Conservation (phyloP, 2,329 filamentous ascomycete species). For the Neonectria hederae region DNA sequence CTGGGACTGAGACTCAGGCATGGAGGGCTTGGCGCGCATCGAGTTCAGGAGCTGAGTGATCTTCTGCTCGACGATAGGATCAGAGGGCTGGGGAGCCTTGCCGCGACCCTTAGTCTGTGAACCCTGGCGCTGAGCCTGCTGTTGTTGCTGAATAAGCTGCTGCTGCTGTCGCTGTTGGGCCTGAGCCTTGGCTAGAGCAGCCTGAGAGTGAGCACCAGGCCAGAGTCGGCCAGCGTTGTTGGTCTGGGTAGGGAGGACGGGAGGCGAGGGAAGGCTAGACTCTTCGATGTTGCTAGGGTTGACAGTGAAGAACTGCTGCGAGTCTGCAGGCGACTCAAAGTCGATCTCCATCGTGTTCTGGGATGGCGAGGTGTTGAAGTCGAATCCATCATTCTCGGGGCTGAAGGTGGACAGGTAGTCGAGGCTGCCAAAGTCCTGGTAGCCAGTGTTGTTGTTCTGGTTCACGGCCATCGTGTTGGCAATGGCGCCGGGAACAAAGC, state of each 20-base stretch:
- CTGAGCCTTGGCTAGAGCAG: conserved; percentile 78
- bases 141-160: conserved; percentile 62
- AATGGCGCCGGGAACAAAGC: conserved; percentile 85
- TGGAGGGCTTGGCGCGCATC: conserved; percentile 79
- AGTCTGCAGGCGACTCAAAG: conserved; percentile 56
- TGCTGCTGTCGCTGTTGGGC: conserved; percentile 75
- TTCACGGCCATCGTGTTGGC: conserved; percentile 83
- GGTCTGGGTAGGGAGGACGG: conserved; percentile 60
- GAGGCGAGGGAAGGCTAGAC: conserved; percentile 52
- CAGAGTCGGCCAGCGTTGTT: conserved; percentile 78
- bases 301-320: conserved; percentile 74
- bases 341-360: conserved; percentile 72
- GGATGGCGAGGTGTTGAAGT: conserved; percentile 76
- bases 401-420: conserved; percentile 66
- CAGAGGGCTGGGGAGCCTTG: conserved; percentile 64
- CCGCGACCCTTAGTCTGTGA: conserved; percentile 56
- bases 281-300: conserved; percentile 78
- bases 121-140: conserved; percentile 60
- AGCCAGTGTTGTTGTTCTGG: conserved; percentile 65
- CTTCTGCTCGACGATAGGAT: conserved; percentile 86
- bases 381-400: conserved; percentile 72
- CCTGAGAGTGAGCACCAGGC: conserved; percentile 93
- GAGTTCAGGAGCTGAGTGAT: conserved; percentile 93
- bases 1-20: conserved; percentile 54
- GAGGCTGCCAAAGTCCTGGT: conserved; percentile 59